Base-by-base conservation (phyloP, 768 basidiomycete genomes). In the Tylopilus felleus region DNA sequence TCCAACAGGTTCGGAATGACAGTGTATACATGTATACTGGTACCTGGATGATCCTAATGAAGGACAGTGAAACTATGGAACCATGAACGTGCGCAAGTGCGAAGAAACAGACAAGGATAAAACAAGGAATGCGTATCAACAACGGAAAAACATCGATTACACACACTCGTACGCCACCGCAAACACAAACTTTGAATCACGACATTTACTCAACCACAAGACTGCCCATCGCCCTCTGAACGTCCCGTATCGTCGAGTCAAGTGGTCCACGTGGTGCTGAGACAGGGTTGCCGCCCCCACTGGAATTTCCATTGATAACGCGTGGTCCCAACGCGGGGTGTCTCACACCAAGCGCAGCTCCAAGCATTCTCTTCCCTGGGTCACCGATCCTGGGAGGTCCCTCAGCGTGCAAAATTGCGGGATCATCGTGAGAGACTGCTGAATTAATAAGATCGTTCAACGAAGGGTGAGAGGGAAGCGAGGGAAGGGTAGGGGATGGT, bases 321-420 rank as follows among this genome's bases (percentile, higher is more conserved):
- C 89, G 80, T 35, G 85, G 83, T 21, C 79, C 80, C 54, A 91
- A 74, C 36, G 79, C 78, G 28, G 91, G 91, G 71, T 91, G 90
- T 71, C 90, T 80, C 56, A 93, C 80, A 42, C 91, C 92, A 52
- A 93, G 75, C 29, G 90, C 90, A 50, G 86, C 86, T 39, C 90
- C 92, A 22, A 93, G 77, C 90, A 93, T 93, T 64, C 91, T 78
- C 74, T 90, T 90, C 38, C 88, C 91, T 29, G 91, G 88, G 70
- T 93, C 89, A 33, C 91, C 91, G 61, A 93, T 91, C 64, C 86
- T 81, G 21, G 90, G 90, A n/a, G 84, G 85, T n/a, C 70, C 65
- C 40, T 69, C 66, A 3, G 72, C 70, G 19, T 73, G 69, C 47
- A 89, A 66, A 55, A 89, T 86, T 1, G 88, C 86, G 19, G 88